Evolutionary conservation across 495 filamentous ascomycete genomes (phyloP).

Genomic region (Penicillium soppii): DNA sequence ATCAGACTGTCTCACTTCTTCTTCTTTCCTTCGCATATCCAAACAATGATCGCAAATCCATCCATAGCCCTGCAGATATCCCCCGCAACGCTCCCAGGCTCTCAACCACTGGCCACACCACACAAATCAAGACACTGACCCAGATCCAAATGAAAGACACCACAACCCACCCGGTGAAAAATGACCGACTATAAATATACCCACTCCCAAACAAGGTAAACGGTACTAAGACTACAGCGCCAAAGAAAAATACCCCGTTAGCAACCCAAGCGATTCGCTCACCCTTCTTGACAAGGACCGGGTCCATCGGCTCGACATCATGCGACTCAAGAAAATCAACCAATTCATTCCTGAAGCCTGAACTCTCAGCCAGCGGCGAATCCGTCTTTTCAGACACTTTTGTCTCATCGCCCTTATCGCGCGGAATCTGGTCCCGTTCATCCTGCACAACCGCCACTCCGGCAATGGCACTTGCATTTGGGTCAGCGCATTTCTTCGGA

Average conservation of each 20-base stretch:
- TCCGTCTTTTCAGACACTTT: background rate
- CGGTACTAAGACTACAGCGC: conserved; percentile 38
- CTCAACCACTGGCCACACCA: conserved; percentile 42
- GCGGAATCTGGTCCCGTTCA: background rate
- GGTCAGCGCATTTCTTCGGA: conserved; percentile 26
- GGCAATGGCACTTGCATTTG: conserved; percentile 10
- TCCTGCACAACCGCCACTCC: background rate
- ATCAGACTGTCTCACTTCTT: background rate
- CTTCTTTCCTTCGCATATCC: conserved; percentile 6
- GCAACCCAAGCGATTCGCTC: conserved; percentile 26
- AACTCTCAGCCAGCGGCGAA: background rate
- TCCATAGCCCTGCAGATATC: conserved; percentile 23
- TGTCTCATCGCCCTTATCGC: background rate
- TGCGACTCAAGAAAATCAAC: conserved; percentile 37
- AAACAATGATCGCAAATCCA: conserved; percentile 15
- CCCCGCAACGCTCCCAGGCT: conserved; percentile 30
- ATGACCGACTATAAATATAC: conserved; percentile 34
- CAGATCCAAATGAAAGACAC: conserved; percentile 47
- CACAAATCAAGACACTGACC: conserved; percentile 40
- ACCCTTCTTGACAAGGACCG: conserved; percentile 26
- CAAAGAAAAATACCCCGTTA: conserved; percentile 30
- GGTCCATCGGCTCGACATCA: conserved; percentile 41
- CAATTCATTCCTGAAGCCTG: conserved; percentile 28
- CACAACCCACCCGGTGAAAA: conserved; percentile 46
- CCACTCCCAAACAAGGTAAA: conserved; percentile 39